Evolutionary conservation across 352 stramenopile species (phyloP), one percentile per base, ranked within the genome.

Genomic region (Blastocystis hominis): DNA sequence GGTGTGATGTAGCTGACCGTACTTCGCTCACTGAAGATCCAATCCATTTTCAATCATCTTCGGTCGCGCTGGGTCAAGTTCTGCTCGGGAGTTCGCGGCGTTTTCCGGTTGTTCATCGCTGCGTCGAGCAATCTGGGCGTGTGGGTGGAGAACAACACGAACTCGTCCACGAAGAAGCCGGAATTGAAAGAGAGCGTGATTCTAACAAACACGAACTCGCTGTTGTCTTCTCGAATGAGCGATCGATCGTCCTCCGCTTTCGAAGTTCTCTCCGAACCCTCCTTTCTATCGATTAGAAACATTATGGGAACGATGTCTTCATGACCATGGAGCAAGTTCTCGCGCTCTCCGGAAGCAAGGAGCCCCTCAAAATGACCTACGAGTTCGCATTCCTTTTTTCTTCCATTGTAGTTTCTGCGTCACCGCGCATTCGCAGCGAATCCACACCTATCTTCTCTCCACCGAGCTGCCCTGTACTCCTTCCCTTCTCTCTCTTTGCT

Each of bases 271-370:
- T 66, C 24, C n/a, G 7, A 30, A 30, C 24, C 56, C 56, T 9
- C 24, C 20, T 66, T 9, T 40, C 30, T 66, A 40, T 63, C 2
- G n/a, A 1, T 0, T 50, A 64, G 72, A 50, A 46, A 38, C 13
- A 50, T 1, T 84, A 84, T 40, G 72, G 72, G 13, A 84, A 84
- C 24, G 47, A 34, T 1, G 72, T 84, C 50, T 34, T 47, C 13
- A 84, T 66, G 38, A 66, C 72, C 3, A 84, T 84, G 36, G 72
- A 84, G 56, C 72, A 84, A 34, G 44, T 84, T 24, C 72, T 53
- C 30, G 72, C 53, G 2, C 30, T 84, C 15, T 59, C 72, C 17
- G 72, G 72, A 38, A 40, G 34, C 36, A 46, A 6, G 10, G 72
- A 84, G 38, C 54, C 56, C 2, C 24, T 84, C 50, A 84, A 84